phyloP scores from a whole-genome alignment of 179 eudicot species.

The Drosera spatulata region DNA sequence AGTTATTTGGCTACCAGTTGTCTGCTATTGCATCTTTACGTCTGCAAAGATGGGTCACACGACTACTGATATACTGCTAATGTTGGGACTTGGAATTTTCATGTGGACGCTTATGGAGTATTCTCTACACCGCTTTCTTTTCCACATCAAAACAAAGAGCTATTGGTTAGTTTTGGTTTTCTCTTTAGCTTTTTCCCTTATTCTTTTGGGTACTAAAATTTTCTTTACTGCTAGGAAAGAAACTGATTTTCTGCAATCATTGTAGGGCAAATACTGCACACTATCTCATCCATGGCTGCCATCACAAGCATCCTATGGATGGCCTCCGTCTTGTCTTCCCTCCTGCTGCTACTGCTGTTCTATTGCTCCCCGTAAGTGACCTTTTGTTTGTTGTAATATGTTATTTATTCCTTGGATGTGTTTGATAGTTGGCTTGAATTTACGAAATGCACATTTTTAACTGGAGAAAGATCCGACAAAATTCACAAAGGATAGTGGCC shows the following conservation, averaged over 20 bases:
- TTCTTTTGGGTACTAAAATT: background rate
- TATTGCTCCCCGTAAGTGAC: slow-evolving; percentile 56
- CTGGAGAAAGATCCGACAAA: too few species aligned
- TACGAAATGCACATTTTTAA: too few species aligned
- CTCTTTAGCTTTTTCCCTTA: background rate
- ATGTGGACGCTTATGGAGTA: slow-evolving; percentile 86
- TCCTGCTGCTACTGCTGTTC: slow-evolving; percentile 81
- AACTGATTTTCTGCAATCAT: slow-evolving; percentile 4
- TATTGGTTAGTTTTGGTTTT: slow-evolving; percentile 52
- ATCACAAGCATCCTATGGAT: slow-evolving; percentile 99
- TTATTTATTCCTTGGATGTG: background rate
- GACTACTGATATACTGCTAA: slow-evolving; percentile 31
- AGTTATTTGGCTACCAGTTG: slow-evolving; percentile 89
- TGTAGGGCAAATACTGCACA: slow-evolving; percentile 82
- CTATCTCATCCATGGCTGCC: slow-evolving; percentile 96
- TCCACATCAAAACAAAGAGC: slow-evolving; percentile 83
- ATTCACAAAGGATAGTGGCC: too few species aligned
- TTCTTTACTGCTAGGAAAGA: background rate
- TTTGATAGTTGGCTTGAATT: background rate
- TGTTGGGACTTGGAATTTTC: slow-evolving; percentile 61
- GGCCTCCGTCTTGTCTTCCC: slow-evolving; percentile 96
- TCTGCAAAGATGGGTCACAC: slow-evolving; percentile 64
- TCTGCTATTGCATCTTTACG: slow-evolving; percentile 49
- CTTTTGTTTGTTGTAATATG: background rate
- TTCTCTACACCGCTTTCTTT: slow-evolving; percentile 84